Evolutionary conservation across 2,329 filamentous ascomycete genomes (phyloP).

Genomic region (Trichoderma semiorbis): DNA sequence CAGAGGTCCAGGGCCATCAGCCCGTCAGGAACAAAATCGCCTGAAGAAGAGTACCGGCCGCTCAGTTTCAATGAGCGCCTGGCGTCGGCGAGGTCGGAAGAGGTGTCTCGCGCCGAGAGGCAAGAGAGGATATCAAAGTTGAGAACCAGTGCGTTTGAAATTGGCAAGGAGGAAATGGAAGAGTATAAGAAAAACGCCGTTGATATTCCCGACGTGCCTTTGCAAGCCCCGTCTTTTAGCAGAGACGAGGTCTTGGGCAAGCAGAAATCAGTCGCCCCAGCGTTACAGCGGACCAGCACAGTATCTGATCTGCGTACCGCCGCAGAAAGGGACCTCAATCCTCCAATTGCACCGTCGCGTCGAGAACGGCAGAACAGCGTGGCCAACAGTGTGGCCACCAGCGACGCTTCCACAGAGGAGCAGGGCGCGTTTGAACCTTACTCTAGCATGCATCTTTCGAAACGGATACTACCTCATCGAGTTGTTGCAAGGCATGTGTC

Average conservation of each 20-base stretch:
- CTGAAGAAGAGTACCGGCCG: slow-evolving; percentile 38
- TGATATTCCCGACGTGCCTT: slow-evolving; percentile 49
- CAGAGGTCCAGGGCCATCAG: slow-evolving; percentile 42
- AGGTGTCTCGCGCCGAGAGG: slow-evolving; percentile 48
- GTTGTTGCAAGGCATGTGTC: slow-evolving; percentile 74
- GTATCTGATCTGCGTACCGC: slow-evolving; percentile 30
- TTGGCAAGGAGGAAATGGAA: slow-evolving; percentile 57
- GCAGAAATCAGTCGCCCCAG: slow-evolving; percentile 25
- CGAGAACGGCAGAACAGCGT: slow-evolving; percentile 19
- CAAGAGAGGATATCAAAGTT: slow-evolving; percentile 50
- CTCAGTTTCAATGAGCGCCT: slow-evolving; percentile 81
- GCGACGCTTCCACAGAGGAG: slow-evolving; percentile 26
- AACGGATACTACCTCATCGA: slow-evolving; percentile 76
- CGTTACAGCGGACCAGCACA: slow-evolving; percentile 44
- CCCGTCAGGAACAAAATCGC: slow-evolving; percentile 23
- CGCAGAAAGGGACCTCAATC: slow-evolving; percentile 21
- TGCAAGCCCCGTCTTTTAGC: slow-evolving; percentile 52
- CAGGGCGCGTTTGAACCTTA: slow-evolving; percentile 73
- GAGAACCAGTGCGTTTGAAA: slow-evolving; percentile 55
- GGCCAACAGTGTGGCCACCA: slow-evolving; percentile 21
- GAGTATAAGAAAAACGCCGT: slow-evolving; percentile 56
- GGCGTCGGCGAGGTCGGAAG: slow-evolving; percentile 62
- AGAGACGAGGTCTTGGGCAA: slow-evolving; percentile 58
- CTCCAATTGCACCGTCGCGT: background rate
- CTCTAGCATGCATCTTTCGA: slow-evolving; percentile 79